Percentiles rank a stretch among this genome's conserved stretches.
These are phyloP conservation scores for Pinus taeda DNA, from an alignment of 75 land plant species.

Conservation along the genomic window DNA sequence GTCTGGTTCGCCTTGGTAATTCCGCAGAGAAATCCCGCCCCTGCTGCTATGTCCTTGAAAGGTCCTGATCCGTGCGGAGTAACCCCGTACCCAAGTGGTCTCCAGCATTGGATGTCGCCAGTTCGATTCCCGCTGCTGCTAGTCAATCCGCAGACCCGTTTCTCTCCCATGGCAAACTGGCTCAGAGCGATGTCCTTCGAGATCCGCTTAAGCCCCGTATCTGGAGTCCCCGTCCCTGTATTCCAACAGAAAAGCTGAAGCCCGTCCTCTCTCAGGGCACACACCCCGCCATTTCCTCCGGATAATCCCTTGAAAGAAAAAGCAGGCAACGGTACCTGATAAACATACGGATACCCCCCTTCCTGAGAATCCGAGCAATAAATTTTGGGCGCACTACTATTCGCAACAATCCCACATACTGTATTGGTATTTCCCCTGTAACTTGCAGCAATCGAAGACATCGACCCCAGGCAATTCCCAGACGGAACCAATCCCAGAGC, in stretches of 20 bases:
- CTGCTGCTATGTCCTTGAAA: constrained; percentile 40
- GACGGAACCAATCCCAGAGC: not conserved
- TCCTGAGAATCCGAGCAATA: not conserved
- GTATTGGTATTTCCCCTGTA: not conserved
- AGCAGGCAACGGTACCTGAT: not conserved
- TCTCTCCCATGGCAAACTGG: constrained; percentile 39
- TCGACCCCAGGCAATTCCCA: not conserved
- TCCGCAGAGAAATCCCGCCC: constrained; percentile 60
- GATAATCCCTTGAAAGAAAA: constrained; percentile 22
- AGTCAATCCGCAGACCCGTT: constrained; percentile 45
- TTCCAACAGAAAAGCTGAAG: constrained; percentile 18
- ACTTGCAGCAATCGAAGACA: constrained; percentile 1
- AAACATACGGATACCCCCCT: too few species aligned
- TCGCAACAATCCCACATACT: not conserved
- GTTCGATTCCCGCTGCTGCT: not conserved
- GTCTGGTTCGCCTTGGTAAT: constrained; percentile 1
- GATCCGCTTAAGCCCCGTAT: constrained; percentile 14
- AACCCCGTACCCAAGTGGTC: not conserved
- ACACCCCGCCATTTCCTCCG: constrained; percentile 32
- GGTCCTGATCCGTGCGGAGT: not conserved
- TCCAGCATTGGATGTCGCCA: constrained; percentile 44
- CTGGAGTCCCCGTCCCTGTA: constrained; percentile 1
- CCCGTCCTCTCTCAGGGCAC: constrained; percentile 13
- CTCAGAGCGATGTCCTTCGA: constrained; percentile 18
- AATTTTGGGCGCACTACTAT: not conserved